phyloP scores from a whole-genome alignment of 2,329 filamentous ascomycete genomes.

The Fusarium citri region DNA sequence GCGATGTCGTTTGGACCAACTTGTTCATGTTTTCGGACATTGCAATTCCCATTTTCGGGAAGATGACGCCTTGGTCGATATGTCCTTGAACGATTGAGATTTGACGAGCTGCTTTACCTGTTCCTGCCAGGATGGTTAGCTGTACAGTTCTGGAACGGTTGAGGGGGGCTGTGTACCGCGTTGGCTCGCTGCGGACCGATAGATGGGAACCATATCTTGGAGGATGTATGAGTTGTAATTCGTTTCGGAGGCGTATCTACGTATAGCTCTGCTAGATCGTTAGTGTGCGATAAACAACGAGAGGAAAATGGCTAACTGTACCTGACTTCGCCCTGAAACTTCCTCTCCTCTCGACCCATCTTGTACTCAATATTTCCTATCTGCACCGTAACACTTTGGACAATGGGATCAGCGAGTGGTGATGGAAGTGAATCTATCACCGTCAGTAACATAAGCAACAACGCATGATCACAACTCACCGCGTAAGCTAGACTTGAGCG shows the following conservation, averaged over 20 bases:
- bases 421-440: neutral
- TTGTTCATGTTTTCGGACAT: constrained; percentile 3
- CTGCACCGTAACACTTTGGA: neutral
- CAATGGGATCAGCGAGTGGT: neutral
- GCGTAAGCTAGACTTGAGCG: neutral
- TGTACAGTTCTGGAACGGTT: neutral
- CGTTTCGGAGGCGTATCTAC: constrained; percentile 22
- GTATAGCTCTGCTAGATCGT: constrained; percentile 7
- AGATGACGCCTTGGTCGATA: constrained; percentile 2
- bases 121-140: neutral
- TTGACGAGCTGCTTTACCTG: constrained; percentile 4
- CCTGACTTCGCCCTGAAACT: constrained; percentile 12
- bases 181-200: constrained; percentile 12
- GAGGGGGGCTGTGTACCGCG: neutral
- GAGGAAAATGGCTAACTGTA: neutral
- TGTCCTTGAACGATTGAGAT: constrained; percentile 2
- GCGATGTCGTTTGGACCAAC: neutral
- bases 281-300: neutral
- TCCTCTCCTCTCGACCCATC: constrained; percentile 1
- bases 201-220: constrained; percentile 22
- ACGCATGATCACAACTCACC: neutral
- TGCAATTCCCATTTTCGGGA: neutral
- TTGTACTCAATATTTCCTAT: constrained; percentile 6
- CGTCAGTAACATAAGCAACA: neutral
- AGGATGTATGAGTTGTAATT: constrained; percentile 32